Evolutionary conservation across 306 rosid genomes (phyloP), one percentile per base, ranked within the genome.

Genomic region (Prunus armeniaca): DNA sequence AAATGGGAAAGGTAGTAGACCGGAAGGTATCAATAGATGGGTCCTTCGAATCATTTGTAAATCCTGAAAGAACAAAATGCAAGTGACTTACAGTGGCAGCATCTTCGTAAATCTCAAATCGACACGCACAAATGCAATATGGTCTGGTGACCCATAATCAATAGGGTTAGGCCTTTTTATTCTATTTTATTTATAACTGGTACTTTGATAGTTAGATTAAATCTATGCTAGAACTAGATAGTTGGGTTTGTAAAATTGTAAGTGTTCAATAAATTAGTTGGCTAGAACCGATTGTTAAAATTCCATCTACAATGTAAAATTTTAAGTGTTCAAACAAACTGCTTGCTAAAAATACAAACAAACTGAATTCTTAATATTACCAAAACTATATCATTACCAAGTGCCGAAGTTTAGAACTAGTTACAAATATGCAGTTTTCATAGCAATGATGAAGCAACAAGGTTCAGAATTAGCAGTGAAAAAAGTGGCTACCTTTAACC

Each of bases 41-140:
- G 43, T 89, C 97, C 83, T 84, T 89, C 25, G 90, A 78, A 78
- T 90, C 93, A 85, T 95, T 92, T 75, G 99, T 95, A 70, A 95
- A 81, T 69, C 99, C 97, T 92, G 83, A 76, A 61, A 82, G 67
- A 67, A 80, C 24, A 25, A 22, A 12, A 80, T 0, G 45, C 14
- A 19, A 54, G 11, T 28, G 14, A 14, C 19, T 25, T 20, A 41
- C 45, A 13, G 27, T 54, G 28, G 25, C 20, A 70, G 38, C 20
- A 55, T 10, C 12, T n/a, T 67, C 10, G 43, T 27, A 43, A 27
- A 14, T n/a, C 15, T 24, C 43, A 66, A 17, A 68, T 25, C 2
- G 4, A n/a, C 56, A 54, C 0, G 56, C 41, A 22, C 38, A 25
- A 58, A 58, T 34, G 41, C 41, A 34, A 34, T 34, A 34, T 32